Conservation (phyloP, 768 basidiomycete genomes). For the Hebeloma cylindrosporum region DNA sequence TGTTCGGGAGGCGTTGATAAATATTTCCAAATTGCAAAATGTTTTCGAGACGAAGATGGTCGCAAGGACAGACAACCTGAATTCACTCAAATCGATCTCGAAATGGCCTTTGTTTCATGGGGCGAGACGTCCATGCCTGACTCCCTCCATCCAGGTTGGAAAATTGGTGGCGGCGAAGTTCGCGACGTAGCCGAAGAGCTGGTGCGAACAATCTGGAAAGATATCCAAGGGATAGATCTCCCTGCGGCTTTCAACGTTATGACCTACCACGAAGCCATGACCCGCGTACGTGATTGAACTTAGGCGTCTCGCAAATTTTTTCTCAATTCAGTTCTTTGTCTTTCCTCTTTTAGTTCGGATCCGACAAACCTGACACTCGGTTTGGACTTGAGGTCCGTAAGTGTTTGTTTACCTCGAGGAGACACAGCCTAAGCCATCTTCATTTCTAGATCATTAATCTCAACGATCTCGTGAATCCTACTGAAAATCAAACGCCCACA, state of each 20-base stretch:
- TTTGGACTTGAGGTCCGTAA: constrained; percentile 76
- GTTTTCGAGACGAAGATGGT: constrained; percentile 95
- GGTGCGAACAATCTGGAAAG: constrained; percentile 73
- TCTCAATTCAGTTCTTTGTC: constrained; percentile 15
- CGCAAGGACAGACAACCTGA: constrained; percentile 95
- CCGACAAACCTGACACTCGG: constrained; percentile 92
- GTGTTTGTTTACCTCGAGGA: constrained; percentile 14
- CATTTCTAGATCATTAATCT: constrained; percentile 45
- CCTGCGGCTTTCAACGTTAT: constrained; percentile 71
- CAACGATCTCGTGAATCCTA: constrained; percentile 38
- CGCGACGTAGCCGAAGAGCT: constrained; percentile 76
- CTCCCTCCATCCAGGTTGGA: constrained; percentile 51
- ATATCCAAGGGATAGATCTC: constrained; percentile 62
- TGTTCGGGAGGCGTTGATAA: constrained; percentile 86
- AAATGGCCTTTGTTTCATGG: constrained; percentile 95
- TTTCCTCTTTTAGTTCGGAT: constrained; percentile 68
- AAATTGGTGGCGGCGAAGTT: constrained; percentile 84
- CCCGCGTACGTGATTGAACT: constrained; percentile 60
- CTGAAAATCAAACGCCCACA: constrained; percentile 29
- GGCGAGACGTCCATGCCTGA: constrained; percentile 33
- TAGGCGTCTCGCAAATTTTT: constrained; percentile 4
- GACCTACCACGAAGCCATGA: constrained; percentile 92
- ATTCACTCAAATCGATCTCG: constrained; percentile 95
- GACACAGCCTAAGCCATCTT: constrained; percentile 16
- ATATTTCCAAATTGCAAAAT: constrained; percentile 92